Base-by-base conservation (phyloP, 805 yeast genomes). In the Yarrowia deformans region DNA sequence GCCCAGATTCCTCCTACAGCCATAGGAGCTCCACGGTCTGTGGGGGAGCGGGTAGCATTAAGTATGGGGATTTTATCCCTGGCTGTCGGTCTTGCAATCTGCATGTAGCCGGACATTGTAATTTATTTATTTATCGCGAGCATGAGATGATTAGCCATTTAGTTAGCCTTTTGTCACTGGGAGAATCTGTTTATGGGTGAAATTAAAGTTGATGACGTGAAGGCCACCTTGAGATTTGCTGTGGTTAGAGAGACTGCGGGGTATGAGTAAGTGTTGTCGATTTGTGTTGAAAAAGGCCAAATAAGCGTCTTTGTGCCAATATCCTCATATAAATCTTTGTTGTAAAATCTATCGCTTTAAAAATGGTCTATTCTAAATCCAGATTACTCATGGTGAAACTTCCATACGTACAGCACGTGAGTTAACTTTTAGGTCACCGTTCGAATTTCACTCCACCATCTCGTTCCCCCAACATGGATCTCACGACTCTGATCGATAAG, bases 401-500 rank as follows among this genome's bases (percentile, higher is more conserved):
- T 45, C 54, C 39, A 32, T 32, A n/a, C n/a, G n/a, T n/a, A 8
- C 55, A n/a, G 45, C 63, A 56, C 63, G 63, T 56, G 63, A 40
- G 48, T 29, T 39, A 37, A 56, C 39, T 23, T 52, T 56, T 39
- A 54, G n/a, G 34, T n/a, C 12, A 19, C 37, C 8, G 37, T 8
- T n/a, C n/a, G 63, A 40, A 56, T 56, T 56, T 56, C 63, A 40
- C 63, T 40, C 48, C 46, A 52, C 23, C 45, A 54, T 18, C 58
- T 37, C 29, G 32, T 14, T 8, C 16, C 40, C 39, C 48, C 8
- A 61, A 18, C 40, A 48, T 48, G 68, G 68, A 63, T 63, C 68
- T 63, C 56, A 49, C 68, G 56, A 48, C 68, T 29, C 56, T 63
- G 46, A 23, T 63, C 39, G 48, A 63, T 18, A 46, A 49, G 56